Base-by-base conservation (phyloP, 176 grass and related monocot genomes). In the Cenchrus purpureus region DNA sequence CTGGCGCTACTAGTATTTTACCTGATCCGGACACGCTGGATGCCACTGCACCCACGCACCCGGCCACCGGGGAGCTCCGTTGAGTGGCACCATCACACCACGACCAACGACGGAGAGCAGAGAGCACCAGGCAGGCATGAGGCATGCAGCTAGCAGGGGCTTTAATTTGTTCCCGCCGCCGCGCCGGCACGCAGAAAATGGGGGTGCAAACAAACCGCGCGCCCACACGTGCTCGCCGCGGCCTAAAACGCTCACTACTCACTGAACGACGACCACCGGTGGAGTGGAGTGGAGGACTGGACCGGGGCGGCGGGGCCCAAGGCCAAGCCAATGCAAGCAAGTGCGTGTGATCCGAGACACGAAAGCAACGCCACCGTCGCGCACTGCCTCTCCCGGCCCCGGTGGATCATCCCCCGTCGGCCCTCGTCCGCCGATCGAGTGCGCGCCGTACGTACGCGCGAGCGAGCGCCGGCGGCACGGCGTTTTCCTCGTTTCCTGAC, bases 191-290 rank as follows among this genome's bases (percentile, higher is more conserved):
- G 37, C 37, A 37, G 4, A 37, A 37, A 37, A 37, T n/a, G n/a
- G 37, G 37, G 37, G 37, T 37, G 37, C n/a, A n/a, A n/a, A n/a
- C 65, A 6, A 66, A 40, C 8, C 7, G 64, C 14, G 65, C 42
- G 66, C 8, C 60, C 71, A 79, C 68, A 74, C 81, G 87, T 68
- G 62, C 42, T 60, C 17, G 70, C 22, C 70, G 52, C 42, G 50
- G 69, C 86, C 86, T 87, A 82, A 82, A 82, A 42, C 22, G 52
- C 25, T 60, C 78, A 60, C 78, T 57, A 60, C 78, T 57, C 46
- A 19, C 49, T 51, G 49, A 12, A 12, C 9, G 5, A 46, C 45
- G 5, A 46, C 45, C 45, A 6, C 45, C 45, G 45, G 37, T 40
- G 37, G 34, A 37, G 3, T 37, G 34, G 7, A 9, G 45, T 46